These are phyloP conservation scores for Yarrowia phangngaensis DNA, from an alignment of 805 yeast species.

Conservation along the genomic window DNA sequence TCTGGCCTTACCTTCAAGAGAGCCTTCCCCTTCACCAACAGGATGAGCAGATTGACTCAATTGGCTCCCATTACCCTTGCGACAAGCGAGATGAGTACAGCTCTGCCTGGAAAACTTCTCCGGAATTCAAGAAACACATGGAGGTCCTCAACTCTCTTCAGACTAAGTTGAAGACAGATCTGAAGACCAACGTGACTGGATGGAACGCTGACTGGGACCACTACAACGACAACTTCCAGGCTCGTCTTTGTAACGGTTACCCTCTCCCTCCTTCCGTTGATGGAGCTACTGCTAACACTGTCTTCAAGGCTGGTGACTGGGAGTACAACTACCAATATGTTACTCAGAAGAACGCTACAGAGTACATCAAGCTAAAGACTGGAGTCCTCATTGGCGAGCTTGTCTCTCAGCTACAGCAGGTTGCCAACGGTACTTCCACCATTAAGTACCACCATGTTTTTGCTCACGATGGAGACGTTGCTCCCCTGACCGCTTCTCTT, in stretches of 20 bases:
- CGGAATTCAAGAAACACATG: conserved; percentile 34
- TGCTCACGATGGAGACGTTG: conserved; percentile 45
- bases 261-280: conserved; percentile 38
- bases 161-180: conserved; percentile 37
- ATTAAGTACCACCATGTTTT: conserved; percentile 43
- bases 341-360: conserved; percentile 39
- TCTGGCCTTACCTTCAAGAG: conserved; percentile 40
- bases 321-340: conserved; percentile 45
- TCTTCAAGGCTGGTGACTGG: conserved; percentile 46
- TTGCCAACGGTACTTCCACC: conserved; percentile 36
- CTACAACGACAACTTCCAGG: conserved; percentile 44
- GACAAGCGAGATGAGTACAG: conserved; percentile 19
- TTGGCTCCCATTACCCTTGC: conserved; percentile 43
- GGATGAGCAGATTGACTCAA: conserved; percentile 38
- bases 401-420: conserved; percentile 36
- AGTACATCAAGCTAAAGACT: conserved; percentile 38
- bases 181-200: conserved; percentile 33
- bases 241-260: conserved; percentile 42
- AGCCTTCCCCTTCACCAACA: conserved; percentile 39
- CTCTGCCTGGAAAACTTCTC: neutral
- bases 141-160: conserved; percentile 37
- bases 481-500: conserved; percentile 41
- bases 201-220: conserved; percentile 40
- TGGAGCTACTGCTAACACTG: conserved; percentile 39
- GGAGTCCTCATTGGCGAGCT: conserved; percentile 45